Conservation (phyloP, 768 basidiomycete genomes). For the Lentinus tigrinus region DNA sequence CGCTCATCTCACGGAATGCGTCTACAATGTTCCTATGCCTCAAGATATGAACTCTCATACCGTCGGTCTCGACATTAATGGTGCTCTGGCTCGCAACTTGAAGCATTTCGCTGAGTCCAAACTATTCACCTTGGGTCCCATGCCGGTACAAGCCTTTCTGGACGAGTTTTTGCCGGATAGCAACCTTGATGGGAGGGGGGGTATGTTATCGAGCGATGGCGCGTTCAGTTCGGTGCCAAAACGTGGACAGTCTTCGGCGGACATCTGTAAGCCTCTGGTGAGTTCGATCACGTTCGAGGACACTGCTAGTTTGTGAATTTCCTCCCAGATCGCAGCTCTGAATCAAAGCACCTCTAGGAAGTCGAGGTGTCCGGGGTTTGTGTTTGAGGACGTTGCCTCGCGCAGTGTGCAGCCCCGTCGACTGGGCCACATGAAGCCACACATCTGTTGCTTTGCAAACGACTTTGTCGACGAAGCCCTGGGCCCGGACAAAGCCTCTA, state of each 20-base stretch:
- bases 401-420: not conserved
- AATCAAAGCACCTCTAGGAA: not conserved
- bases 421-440: conserved; percentile 3
- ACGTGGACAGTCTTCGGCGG: not conserved
- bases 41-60: not conserved
- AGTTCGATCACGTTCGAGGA: not conserved
- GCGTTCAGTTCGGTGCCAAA: not conserved
- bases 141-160: conserved; percentile 7
- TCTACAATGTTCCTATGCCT: conserved; percentile 2
- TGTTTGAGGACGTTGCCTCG: not conserved
- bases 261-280: not conserved
- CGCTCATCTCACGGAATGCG: not conserved
- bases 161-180: not conserved
- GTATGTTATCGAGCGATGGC: not conserved
- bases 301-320: too few species aligned
- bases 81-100: not conserved
- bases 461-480: not conserved
- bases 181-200: not conserved
- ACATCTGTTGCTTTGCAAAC: not conserved
- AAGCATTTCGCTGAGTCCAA: not conserved
- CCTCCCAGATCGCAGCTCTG: not conserved
- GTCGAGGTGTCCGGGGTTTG: conserved; percentile 3
- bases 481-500: not conserved
- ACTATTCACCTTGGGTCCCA: conserved; percentile 3
- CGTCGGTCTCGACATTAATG: not conserved